These are phyloP conservation scores for Dictyostelium intermedium DNA, from an alignment of 78 protist genomes.

Conservation along the genomic window DNA sequence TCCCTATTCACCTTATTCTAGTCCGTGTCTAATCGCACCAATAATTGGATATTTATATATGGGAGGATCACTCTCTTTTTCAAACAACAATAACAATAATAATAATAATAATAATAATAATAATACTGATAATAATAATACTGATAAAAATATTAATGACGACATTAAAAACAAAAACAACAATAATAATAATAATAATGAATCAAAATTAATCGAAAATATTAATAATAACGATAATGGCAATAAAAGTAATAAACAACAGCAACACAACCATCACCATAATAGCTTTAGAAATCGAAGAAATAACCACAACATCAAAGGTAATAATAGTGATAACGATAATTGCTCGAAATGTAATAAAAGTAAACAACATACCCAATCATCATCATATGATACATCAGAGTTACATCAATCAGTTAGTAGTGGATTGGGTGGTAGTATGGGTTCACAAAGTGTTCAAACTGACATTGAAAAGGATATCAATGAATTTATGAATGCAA, in stretches of 20 bases:
- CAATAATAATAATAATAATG: neutral
- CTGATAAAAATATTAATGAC: neutral
- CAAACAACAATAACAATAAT: neutral
- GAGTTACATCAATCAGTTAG: slow-evolving; percentile 43
- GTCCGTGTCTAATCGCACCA: slow-evolving; percentile 42
- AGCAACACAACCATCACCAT: neutral
- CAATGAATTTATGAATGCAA: slow-evolving; percentile 6
- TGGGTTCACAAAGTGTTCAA: neutral
- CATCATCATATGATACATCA: neutral
- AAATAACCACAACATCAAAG: neutral
- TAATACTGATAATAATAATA: neutral
- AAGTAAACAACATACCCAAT: neutral
- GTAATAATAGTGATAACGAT: neutral
- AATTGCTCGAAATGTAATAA: neutral
- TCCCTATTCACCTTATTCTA: slow-evolving; percentile 1
- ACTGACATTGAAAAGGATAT: slow-evolving; percentile 18
- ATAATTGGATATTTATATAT: slow-evolving; percentile 61
- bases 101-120: neutral
- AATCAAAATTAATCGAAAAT: too few relatives aligned
- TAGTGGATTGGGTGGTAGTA: slow-evolving; percentile 38
- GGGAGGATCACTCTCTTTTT: slow-evolving; percentile 24
- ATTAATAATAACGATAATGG: too few relatives aligned
- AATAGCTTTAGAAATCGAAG: neutral
- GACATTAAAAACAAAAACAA: neutral
- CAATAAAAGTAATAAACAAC: neutral